These are phyloP conservation scores for Monosporascus cannonballus DNA, from an alignment of 2,329 filamentous ascomycete species.

Conservation along the genomic window DNA sequence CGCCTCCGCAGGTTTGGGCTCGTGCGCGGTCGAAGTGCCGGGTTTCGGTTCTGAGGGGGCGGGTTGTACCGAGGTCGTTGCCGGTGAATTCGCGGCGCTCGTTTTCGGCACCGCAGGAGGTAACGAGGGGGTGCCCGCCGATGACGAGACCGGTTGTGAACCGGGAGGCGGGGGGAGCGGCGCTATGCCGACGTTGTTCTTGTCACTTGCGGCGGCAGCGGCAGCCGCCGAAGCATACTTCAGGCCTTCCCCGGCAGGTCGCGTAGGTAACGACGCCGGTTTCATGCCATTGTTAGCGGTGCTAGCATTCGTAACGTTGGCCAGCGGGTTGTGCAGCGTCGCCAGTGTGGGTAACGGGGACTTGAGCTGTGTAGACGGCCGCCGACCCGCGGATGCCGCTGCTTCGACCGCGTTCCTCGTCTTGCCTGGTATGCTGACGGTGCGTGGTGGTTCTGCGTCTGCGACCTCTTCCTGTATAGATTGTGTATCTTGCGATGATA, in stretches of 20 bases:
- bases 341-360: slow-evolving; percentile 90
- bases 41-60: slow-evolving; percentile 26
- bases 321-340: slow-evolving; percentile 72
- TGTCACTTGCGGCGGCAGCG: slow-evolving; percentile 82
- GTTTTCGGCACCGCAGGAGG: slow-evolving; percentile 46
- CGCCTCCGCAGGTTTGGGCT: slow-evolving; percentile 21
- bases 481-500: slow-evolving; percentile 92
- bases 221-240: slow-evolving; percentile 97
- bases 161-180: slow-evolving; percentile 88
- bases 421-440: slow-evolving; percentile 37
- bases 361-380: slow-evolving; percentile 86
- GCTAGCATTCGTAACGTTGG: slow-evolving; percentile 53
- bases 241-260: slow-evolving; percentile 80
- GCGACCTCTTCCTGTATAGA: slow-evolving; percentile 79
- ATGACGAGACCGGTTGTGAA: slow-evolving; percentile 28
- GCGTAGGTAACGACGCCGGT: slow-evolving; percentile 77
- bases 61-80: slow-evolving; percentile 40
- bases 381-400: slow-evolving; percentile 49
- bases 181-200: slow-evolving; percentile 85
- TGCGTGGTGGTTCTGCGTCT: slow-evolving; percentile 49
- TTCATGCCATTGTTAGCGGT: slow-evolving; percentile 67
- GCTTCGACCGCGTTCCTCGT: slow-evolving; percentile 56
- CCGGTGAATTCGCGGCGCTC: slow-evolving; percentile 51
- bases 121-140: slow-evolving; percentile 38
- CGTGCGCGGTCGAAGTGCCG: slow-evolving; percentile 22